Conservation (phyloP, 352 stramenopile genomes). For the Phytophthora aleatoria region DNA sequence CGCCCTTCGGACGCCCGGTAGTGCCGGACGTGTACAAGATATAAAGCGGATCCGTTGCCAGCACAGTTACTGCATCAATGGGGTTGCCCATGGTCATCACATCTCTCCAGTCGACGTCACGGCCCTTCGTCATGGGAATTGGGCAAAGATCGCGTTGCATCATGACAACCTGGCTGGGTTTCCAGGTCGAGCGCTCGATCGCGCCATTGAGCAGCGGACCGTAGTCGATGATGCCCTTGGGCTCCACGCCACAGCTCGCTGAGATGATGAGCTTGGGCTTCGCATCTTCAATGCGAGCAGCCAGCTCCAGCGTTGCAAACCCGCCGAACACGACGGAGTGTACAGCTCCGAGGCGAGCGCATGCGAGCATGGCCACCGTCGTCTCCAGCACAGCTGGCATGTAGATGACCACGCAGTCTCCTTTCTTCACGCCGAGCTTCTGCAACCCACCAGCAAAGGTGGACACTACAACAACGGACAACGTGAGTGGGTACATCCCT, state of each 20-base stretch:
- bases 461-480: constrained; percentile 39
- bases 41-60: constrained; percentile 73
- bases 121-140: constrained; percentile 44
- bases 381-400: constrained; percentile 97
- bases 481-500: neutral
- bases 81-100: constrained; percentile 44
- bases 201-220: constrained; percentile 74
- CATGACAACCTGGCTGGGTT: constrained; percentile 71
- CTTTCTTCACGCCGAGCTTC: constrained; percentile 69
- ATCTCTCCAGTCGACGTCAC: constrained; percentile 63
- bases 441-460: constrained; percentile 65
- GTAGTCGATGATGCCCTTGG: constrained; percentile 80
- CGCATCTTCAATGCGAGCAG: constrained; percentile 80
- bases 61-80: constrained; percentile 51
- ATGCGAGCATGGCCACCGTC: constrained; percentile 97
- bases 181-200: constrained; percentile 59
- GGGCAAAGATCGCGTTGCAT: constrained; percentile 67
- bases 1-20: constrained; percentile 76
- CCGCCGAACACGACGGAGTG: constrained; percentile 93
- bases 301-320: constrained; percentile 87
- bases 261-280: constrained; percentile 81
- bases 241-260: constrained; percentile 72
- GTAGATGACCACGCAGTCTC: constrained; percentile 96
- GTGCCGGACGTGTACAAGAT: constrained; percentile 84
- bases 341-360: constrained; percentile 94